Base-by-base conservation (phyloP, 2,329 filamentous ascomycete genomes). In the Ophiostoma perfectum region DNA sequence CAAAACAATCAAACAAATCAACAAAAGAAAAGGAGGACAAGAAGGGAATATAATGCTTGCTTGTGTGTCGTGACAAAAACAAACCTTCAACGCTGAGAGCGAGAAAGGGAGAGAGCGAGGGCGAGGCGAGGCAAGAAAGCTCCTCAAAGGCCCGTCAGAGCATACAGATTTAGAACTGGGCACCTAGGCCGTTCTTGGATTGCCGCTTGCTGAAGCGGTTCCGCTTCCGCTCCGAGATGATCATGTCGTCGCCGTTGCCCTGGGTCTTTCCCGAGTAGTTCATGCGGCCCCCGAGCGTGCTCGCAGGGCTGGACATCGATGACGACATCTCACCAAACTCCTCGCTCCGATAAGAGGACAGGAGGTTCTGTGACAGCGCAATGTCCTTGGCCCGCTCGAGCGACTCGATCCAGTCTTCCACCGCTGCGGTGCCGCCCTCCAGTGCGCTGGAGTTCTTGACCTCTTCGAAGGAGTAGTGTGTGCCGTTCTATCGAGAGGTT, bases 381-480 rank as follows among this genome's bases (percentile, higher is more conserved):
- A 96, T 84, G 70, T 98, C 93, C 75, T 90, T 90, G 5, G 95
- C 93, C 72, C 91, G 88, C 73, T 96, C 92, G 58, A 99, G 82
- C 55, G 88, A 89, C 74, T 97, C 93, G 65, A 98, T 84, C 95
- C 95, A 99, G 77, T 98, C 94, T 72, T 95, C 88, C 5, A 91
- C 90, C 4, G 88, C 89, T 69, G 87, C 84, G 70, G 88, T 87
- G 60, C 85, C 86, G 58, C 84, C 84, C 71, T 88, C 89, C 36
- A 84, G 82, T 71, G 81, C 85, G 64, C 83, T 83, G 73, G 76
- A 87, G 18, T 88, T 84, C 76, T 96, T 97, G n/a, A 88, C 84
- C 75, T 98, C 93, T 79, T 99, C 95, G 75, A 99, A 99, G 14
- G 90, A 90, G 76, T 91, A 95, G 74, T 96, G 93, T 75, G 93